These are phyloP conservation scores for Saitozyma podzolica DNA, from an alignment of 768 basidiomycete genomes.

Conservation along the genomic window DNA sequence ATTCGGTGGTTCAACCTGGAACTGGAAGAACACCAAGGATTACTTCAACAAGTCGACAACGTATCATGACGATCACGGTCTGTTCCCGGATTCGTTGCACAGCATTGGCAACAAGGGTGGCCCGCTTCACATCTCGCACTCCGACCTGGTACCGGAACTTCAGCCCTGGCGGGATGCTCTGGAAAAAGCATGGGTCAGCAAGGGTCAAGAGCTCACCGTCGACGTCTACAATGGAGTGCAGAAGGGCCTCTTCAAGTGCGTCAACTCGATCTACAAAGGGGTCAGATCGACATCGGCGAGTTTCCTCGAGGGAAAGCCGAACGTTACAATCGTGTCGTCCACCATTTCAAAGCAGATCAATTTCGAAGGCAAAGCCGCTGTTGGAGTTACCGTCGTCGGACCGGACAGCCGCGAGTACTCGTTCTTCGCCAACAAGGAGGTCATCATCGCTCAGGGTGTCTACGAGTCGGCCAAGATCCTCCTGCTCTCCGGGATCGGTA, in stretches of 20 bases:
- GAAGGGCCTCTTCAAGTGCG: no score
- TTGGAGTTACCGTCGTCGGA: constrained; percentile 3
- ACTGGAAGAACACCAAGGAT: constrained; percentile 7
- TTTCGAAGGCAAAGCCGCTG: constrained; percentile 1
- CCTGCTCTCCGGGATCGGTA: constrained; percentile 8
- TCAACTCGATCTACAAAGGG: constrained; percentile 2
- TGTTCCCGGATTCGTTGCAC: background rate
- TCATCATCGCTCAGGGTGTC: constrained; percentile 4
- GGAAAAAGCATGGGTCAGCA: no score
- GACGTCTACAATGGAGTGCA: no score
- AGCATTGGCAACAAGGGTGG: constrained; percentile 1
- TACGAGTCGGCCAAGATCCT: constrained; percentile 7
- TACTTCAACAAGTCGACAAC: constrained; percentile 8
- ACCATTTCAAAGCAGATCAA: background rate
- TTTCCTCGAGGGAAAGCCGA: constrained; percentile 8
- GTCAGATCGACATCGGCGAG: background rate
- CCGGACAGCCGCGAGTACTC: constrained; percentile 2
- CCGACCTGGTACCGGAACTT: no score
- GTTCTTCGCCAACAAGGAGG: constrained; percentile 6
- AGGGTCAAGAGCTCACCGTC: no score
- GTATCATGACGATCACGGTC: constrained; percentile 5
- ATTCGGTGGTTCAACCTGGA: constrained; percentile 2
- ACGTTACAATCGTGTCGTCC: constrained; percentile 4
- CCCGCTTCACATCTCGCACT: constrained; percentile 5
- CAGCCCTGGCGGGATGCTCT: no score